Base-by-base conservation (phyloP, 805 yeast species). In the Candida ponderosae region DNA sequence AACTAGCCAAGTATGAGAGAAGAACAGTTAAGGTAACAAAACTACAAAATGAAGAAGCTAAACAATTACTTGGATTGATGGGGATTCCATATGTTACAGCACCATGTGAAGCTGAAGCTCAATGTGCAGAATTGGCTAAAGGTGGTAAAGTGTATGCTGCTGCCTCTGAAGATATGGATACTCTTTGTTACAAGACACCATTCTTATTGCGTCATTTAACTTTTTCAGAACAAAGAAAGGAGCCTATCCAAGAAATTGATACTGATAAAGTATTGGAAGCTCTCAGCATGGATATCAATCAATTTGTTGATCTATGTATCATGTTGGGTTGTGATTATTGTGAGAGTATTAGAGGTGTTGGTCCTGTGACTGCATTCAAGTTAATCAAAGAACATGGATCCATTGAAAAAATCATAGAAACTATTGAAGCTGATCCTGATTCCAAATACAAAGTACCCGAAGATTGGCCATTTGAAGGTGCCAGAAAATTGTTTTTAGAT, bases 151-250 rank as follows among this genome's bases (percentile, higher is more conserved):
- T 90, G 0, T 93, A 80, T 56, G 98, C 95, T 8, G 96, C 97
- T 3, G 98, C 97, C 1, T 83, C 95, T 6, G 98, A 93, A 58
- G 98, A 93, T 75, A 93, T 93, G 98, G 98, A 93, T 62, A 93
- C 98, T 1, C 59, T 93, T 39, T 93, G 97, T 53, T 93, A 90
- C 56, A 80, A 77, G 39, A 85, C 97, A 2, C 93, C 95, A 6
- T 77, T 64, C 41, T 63, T 93, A 37, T 67, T 93, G 42, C 74
- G 98, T 46, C 95, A 93, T 57, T 70, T 93, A 58, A 93, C 97
- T 0, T 93, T 89, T 47, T 79, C 97, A 2, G 98, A 93, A 55
- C 90, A 95, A 21, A 74, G 95, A 50, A 93, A 93, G 58, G 75
- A 85, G 58, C 97, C 97, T 13, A 81, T 93, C 35, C 86, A 85